These are phyloP conservation scores for Penicillium paxilli DNA, from an alignment of 495 filamentous ascomycete genomes.

Conservation along the genomic window DNA sequence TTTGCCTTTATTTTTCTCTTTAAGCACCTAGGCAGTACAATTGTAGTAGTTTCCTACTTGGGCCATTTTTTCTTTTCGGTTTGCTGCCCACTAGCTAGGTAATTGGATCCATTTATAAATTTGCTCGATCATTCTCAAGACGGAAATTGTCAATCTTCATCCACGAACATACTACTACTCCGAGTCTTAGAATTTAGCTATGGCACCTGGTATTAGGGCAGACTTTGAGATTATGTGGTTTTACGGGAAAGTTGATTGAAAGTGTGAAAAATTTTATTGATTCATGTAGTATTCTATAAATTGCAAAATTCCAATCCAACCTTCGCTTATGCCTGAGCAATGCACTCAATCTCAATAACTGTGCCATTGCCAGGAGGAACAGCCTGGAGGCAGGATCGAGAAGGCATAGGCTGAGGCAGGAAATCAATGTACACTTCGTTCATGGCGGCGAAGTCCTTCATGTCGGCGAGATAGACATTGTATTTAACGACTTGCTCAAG, in stretches of 20 bases:
- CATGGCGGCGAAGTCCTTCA: conserved; percentile 69
- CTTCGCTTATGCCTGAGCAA: conserved; percentile 33
- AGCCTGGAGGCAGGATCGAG: conserved; percentile 38
- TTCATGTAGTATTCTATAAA: conserved; percentile 2
- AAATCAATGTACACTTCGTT: conserved; percentile 54
- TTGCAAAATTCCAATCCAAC: conserved; percentile 1
- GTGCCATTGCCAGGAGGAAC: conserved; percentile 37
- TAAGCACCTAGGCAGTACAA: too few species aligned
- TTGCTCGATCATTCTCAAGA: too few species aligned
- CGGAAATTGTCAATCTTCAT: too few species aligned
- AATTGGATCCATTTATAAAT: too few species aligned
- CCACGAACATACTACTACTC: too few species aligned
- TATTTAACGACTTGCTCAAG: conserved; percentile 66
- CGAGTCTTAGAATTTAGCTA: too few species aligned
- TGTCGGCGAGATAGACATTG: conserved; percentile 66
- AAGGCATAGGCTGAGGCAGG: conserved; percentile 39
- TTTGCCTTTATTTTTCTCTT: too few species aligned
- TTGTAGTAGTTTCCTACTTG: too few species aligned
- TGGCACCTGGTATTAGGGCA: too few species aligned
- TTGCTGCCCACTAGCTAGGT: too few species aligned
- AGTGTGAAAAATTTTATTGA: not conserved
- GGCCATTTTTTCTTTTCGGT: too few species aligned
- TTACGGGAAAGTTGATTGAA: not conserved
- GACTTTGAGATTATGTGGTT: not conserved
- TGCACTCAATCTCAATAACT: conserved; percentile 40